phyloP scores from a whole-genome alignment of 129 eudicot genomes.

The Heracleum sosnowskyi region DNA sequence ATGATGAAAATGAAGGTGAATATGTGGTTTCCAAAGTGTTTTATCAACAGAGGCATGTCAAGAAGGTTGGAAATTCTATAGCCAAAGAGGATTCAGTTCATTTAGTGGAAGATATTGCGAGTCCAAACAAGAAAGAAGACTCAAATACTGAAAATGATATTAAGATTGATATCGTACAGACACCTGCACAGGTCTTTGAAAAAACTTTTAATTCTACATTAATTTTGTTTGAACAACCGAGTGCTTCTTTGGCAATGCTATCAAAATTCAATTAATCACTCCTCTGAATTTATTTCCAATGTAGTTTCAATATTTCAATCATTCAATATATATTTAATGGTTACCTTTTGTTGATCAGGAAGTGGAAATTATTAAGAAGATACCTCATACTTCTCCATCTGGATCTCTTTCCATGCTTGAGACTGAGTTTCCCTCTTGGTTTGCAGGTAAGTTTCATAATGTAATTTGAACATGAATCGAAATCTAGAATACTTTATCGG shows the following conservation, averaged over 20 bases:
- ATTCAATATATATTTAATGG: not conserved
- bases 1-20: slow-evolving; percentile 66
- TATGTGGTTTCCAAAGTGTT: slow-evolving; percentile 79
- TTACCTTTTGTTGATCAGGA: slow-evolving; percentile 35
- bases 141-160: slow-evolving; percentile 29
- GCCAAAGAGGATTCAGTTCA: slow-evolving; percentile 28
- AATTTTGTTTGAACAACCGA: not conserved
- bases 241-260: not conserved
- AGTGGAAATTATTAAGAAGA: slow-evolving; percentile 22
- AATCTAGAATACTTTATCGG: not conserved
- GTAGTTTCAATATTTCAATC: not conserved
- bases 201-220: not conserved
- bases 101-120: slow-evolving; percentile 27
- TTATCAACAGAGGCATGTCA: slow-evolving; percentile 47
- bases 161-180: not conserved
- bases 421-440: slow-evolving; percentile 15
- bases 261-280: not conserved
- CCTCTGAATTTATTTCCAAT: not conserved
- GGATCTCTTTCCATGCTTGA: slow-evolving; percentile 22
- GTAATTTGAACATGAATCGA: slow-evolving; percentile 27
- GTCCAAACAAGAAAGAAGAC: slow-evolving; percentile 37
- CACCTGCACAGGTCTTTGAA: not conserved
- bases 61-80: slow-evolving; percentile 21
- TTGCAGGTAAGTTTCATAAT: slow-evolving; percentile 48
- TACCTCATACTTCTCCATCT: slow-evolving; percentile 20